Evolutionary conservation across 352 stramenopile genomes (phyloP).

Genomic region (Globisporangium apiculatum): DNA sequence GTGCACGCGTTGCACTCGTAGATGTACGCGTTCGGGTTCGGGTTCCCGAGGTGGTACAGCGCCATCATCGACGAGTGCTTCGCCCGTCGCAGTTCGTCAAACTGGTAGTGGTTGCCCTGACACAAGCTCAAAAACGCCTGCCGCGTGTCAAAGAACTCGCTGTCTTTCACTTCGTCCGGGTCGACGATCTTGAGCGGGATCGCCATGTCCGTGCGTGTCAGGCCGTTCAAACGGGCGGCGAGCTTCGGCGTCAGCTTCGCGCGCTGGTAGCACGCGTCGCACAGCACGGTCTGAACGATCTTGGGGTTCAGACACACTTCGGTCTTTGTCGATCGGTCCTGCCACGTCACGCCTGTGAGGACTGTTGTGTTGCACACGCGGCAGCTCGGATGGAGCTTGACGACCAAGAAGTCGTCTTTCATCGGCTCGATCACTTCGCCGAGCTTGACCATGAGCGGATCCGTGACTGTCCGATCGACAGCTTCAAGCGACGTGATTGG

Average conservation of each 20-base stretch:
- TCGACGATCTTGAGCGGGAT: constrained; percentile 71
- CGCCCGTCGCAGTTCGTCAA: constrained; percentile 95
- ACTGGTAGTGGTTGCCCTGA: constrained; percentile 98
- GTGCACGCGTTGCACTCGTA: constrained; percentile 86
- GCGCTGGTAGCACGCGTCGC: constrained; percentile 75
- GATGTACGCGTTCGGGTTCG: constrained; percentile 83
- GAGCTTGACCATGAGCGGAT: constrained; percentile 82
- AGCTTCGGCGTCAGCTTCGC: constrained; percentile 33
- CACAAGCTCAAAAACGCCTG: constrained; percentile 98
- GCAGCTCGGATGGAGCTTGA: constrained; percentile 83
- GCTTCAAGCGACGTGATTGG: constrained; percentile 52
- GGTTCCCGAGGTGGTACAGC: constrained; percentile 97
- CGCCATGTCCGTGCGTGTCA: constrained; percentile 50
- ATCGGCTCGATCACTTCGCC: constrained; percentile 85
- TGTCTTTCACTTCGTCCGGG: constrained; percentile 80
- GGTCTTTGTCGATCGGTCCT: constrained; percentile 54
- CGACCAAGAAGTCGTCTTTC: constrained; percentile 88
- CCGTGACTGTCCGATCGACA: constrained; percentile 55
- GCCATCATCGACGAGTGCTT: constrained; percentile 99
- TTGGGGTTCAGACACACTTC: constrained; percentile 56
- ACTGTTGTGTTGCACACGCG: constrained; percentile 72
- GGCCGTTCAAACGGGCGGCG: constrained; percentile 35
- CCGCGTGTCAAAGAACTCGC: constrained; percentile 93
- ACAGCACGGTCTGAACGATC: constrained; percentile 65
- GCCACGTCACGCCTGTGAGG: constrained; percentile 61